Base-by-base conservation (phyloP, 768 basidiomycete genomes). In the Lentinula guzmanii region DNA sequence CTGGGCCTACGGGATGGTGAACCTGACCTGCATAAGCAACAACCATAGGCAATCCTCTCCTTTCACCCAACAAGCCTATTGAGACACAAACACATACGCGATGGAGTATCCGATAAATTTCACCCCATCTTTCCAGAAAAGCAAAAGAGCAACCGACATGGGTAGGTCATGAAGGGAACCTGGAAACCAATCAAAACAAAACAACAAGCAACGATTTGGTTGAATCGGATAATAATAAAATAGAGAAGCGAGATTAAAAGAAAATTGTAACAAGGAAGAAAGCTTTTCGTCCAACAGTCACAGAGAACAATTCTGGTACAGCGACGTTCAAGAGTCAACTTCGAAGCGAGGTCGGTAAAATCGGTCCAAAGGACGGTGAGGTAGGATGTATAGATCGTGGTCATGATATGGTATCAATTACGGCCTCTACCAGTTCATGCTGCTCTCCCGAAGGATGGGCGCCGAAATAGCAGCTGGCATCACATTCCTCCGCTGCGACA, bases 381-480 rank as follows among this genome's bases (percentile, higher is more conserved):
- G 31, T 11, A 33, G 33, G 7, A 52, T 9, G 28, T 52, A 28
- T 33, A 35, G 33, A 7, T 21, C 10, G 8, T 35, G 51, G 10
- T 2, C 51, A 5, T 28, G 11, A 50, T 7, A 3, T 50, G 21
- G 21, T 7, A 50, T 50, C 42, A 5, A 43, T n/a, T 46, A 16
- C 13, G 5, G 10, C 39, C 24, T 65, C 78, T 77, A 93, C 90
- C 91, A 93, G 71, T 91, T 90, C 85, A 93, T 85, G 66, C 86
- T 93, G 73, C 87, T 93, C 75, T 91, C 88, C 69, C 82, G 77
- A 73, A 94, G 69, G 63, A 92, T 82, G 21, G 92, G 91, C 55
- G 89, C 83, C 2, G 86, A 88, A 63, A 93, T 93, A 41, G 84
- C 75, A 18, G 72, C 79, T n/a, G 88, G 80, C 31, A 52, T 41